Conservation (phyloP, 202 grass and related monocot species). For the Musa balbisiana region DNA sequence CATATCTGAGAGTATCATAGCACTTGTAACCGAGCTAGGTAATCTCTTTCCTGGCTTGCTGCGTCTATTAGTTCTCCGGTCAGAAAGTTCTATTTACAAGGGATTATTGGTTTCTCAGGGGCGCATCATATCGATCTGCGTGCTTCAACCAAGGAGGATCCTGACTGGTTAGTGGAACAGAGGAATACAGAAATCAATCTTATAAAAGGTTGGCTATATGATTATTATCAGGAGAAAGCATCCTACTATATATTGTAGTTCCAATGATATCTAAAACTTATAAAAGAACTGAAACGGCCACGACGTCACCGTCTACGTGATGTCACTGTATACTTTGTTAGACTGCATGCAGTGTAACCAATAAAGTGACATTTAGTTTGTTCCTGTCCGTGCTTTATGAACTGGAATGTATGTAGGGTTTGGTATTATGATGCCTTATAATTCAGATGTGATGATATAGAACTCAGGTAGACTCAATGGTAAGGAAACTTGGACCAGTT, state of each 20-base stretch:
- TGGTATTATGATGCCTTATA: too few species aligned
- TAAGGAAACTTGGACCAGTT: too few species aligned
- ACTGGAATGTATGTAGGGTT: too few species aligned
- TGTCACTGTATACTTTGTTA: background rate
- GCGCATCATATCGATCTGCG: constrained; percentile 82
- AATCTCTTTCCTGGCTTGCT: constrained; percentile 11
- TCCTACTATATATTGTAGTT: constrained; percentile 26
- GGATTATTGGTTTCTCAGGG: constrained; percentile 31
- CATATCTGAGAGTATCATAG: constrained; percentile 70
- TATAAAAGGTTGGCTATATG: constrained; percentile 62
- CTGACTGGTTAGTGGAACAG: constrained; percentile 60
- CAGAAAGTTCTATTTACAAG: background rate
- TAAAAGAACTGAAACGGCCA: too few species aligned
- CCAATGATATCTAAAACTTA: too few species aligned
- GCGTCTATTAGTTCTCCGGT: background rate
- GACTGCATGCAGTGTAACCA: background rate
- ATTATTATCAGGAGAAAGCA: constrained; percentile 39
- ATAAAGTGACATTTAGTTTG: too few species aligned
- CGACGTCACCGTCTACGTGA: background rate
- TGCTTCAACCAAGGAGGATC: constrained; percentile 47
- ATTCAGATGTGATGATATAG: too few species aligned
- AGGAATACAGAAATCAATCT: constrained; percentile 67
- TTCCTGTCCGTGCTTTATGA: too few species aligned
- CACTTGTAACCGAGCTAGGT: constrained; percentile 83
- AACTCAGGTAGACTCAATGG: too few species aligned